Base-by-base conservation (phyloP, 345 rosid species). In the Orychophragmus violaceus region DNA sequence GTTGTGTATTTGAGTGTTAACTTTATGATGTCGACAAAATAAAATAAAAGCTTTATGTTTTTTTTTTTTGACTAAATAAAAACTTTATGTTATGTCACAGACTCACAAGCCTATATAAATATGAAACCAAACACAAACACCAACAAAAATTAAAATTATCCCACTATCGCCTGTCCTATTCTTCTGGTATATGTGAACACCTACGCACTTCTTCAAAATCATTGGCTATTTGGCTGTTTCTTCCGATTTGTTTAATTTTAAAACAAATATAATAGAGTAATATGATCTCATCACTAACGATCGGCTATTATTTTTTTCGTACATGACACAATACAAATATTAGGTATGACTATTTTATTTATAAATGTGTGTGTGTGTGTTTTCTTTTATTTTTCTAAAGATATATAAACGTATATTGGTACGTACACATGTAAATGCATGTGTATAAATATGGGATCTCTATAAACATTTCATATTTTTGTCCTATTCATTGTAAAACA, bases 161-260 rank as follows among this genome's bases (percentile, higher is more conserved):
- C 45, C 45, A 39, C 16, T 63, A 55, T 19, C 49, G 33, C 32
- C 10, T 71, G 75, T 62, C 69, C 0, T 71, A 35, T 32, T 62
- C 75, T 25, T 44, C 58, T 71, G 5, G 49, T 45, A 53, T 44
- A 33, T 33, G 39, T 62, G 24, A 45, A 71, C n/a, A n/a, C 45
- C 27, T 24, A 51, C 14, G 54, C 69, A 44, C 39, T 62, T 55
- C 50, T 24, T 71, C 42, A 55, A 52, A 70, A 53, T 52, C 9
- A 52, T 70, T 61, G 74, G 35, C 48, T 32, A 55, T 32, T 68
- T 56, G 71, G 54, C 36, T 29, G 61, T 29, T 62, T 70, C 46
- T 62, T 62, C 7, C 8, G 14, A 41, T 18, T 61, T 62, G 8
- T 62, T 49, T 35, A 25, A n/a, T 17, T 57, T 24, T 6, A 17